Evolutionary conservation across 352 stramenopile genomes (phyloP).

Genomic region (Globisporangium barbulae): DNA sequence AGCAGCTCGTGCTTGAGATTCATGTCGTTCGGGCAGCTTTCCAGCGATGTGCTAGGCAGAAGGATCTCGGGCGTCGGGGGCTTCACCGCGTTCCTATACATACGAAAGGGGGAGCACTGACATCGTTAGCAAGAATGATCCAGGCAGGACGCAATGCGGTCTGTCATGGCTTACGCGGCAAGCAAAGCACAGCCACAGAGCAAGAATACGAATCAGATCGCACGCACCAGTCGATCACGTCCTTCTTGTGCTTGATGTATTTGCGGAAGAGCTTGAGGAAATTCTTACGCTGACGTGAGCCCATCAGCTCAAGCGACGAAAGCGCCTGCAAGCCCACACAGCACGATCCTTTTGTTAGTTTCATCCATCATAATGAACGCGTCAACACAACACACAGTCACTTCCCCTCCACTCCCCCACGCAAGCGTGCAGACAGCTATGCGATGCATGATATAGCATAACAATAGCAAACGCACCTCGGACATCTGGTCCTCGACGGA

Average conservation of each 20-base stretch:
- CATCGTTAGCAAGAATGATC: not conserved
- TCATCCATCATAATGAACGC: no score
- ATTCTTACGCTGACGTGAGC: slow-evolving; percentile 74
- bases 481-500: slow-evolving; percentile 88
- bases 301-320: slow-evolving; percentile 77
- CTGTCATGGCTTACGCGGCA: not conserved
- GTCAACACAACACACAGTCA: not conserved
- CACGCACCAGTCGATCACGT: slow-evolving; percentile 73
- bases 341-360: not conserved
- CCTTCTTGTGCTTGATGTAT: slow-evolving; percentile 83
- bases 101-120: not conserved
- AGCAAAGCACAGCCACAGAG: no score
- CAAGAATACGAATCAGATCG: not conserved
- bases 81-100: slow-evolving; percentile 69
- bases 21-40: slow-evolving; percentile 90
- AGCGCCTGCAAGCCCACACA: slow-evolving; percentile 38
- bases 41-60: slow-evolving; percentile 62
- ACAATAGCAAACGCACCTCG: slow-evolving; percentile 37
- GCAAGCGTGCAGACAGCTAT: not conserved
- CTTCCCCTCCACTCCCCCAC: not conserved
- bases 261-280: slow-evolving; percentile 90
- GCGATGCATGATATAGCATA: not conserved
- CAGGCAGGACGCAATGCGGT: not conserved
- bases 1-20: slow-evolving; percentile 93
- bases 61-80: slow-evolving; percentile 72